These are phyloP conservation scores for Citrullus colocynthis DNA, from an alignment of 306 rosid genomes.

Conservation along the genomic window DNA sequence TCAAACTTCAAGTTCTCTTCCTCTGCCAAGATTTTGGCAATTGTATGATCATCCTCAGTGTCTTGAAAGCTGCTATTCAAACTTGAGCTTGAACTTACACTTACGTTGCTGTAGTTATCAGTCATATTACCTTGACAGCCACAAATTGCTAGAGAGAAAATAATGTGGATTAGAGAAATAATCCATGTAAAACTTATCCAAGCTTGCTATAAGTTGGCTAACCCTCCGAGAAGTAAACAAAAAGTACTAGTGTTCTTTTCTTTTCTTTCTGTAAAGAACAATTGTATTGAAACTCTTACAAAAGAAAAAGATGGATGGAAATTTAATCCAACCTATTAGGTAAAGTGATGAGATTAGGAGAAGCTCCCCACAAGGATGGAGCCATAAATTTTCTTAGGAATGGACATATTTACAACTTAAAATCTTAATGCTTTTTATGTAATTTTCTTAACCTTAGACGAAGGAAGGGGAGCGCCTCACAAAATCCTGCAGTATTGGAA, in stretches of 20 bases:
- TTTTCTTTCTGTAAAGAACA: background rate
- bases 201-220: background rate
- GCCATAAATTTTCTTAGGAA: background rate
- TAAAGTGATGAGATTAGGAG: background rate
- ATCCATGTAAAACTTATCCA: background rate
- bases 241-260: background rate
- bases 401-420: background rate
- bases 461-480: background rate
- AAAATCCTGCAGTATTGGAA: background rate
- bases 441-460: background rate
- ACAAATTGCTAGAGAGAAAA: background rate
- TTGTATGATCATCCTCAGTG: slow-evolving; percentile 82
- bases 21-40: slow-evolving; percentile 68
- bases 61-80: slow-evolving; percentile 57
- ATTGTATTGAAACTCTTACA: background rate
- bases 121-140: slow-evolving; percentile 34
- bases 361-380: background rate
- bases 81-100: slow-evolving; percentile 95
- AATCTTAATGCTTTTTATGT: background rate
- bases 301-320: background rate
- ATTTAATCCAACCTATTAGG: background rate
- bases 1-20: slow-evolving; percentile 31
- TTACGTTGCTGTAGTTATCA: slow-evolving; percentile 45
- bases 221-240: background rate
- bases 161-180: background rate